Evolutionary conservation across 1,284 basidiomycete genomes (phyloP).

Genomic region (Lignosus rhinocerotis): DNA sequence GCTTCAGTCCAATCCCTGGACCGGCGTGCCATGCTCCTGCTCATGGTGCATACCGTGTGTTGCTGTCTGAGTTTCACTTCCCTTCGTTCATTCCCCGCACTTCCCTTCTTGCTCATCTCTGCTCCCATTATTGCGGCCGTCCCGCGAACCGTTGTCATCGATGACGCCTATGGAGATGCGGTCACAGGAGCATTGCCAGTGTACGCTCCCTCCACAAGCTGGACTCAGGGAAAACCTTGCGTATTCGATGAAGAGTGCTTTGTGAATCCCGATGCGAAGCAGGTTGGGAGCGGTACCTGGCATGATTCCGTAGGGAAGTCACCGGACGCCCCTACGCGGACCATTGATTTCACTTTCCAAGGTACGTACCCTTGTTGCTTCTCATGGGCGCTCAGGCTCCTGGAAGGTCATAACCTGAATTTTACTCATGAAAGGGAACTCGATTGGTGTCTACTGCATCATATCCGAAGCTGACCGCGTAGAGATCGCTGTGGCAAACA

Average conservation of each 20-base stretch:
- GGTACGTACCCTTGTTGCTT: conserved; percentile 8
- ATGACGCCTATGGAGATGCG: conserved; percentile 20
- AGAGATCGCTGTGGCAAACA: conserved; percentile 11
- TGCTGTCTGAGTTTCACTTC: background rate
- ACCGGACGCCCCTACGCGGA: conserved; percentile 14
- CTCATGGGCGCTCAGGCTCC: background rate
- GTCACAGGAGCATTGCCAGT: conserved; percentile 13
- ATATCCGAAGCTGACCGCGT: conserved; percentile 11
- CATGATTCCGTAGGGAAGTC: conserved; percentile 12
- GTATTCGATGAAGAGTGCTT: conserved; percentile 4
- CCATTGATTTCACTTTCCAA: conserved; percentile 17
- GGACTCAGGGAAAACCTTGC: conserved; percentile 13
- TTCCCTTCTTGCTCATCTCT: background rate
- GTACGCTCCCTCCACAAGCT: conserved; percentile 13
- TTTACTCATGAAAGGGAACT: conserved; percentile 9
- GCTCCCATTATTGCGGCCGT: conserved; percentile 4
- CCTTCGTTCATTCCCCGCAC: background rate
- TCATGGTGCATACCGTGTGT: background rate
- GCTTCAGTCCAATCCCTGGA: too few species aligned
- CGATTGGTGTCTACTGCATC: conserved; percentile 17
- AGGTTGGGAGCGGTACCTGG: conserved; percentile 16
- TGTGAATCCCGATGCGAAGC: conserved; percentile 11
- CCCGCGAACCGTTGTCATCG: conserved; percentile 12
- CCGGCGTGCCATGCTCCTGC: background rate
- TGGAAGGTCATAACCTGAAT: background rate